Conservation (phyloP, 805 yeast species). For the Starmerella apis region DNA sequence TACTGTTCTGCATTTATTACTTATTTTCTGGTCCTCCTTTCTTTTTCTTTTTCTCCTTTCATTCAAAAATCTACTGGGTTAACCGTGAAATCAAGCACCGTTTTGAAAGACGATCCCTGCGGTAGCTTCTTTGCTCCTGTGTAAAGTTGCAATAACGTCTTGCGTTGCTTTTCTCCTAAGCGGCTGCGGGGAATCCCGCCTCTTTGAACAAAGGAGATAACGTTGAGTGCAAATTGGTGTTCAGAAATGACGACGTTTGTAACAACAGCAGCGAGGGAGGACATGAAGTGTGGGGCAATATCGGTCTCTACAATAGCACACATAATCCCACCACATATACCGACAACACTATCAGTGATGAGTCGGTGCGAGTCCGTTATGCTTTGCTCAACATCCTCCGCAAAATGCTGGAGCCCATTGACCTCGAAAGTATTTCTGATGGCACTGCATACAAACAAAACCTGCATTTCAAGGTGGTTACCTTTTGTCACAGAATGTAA, state of each 20-base stretch:
- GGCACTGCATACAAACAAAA: constrained; percentile 73
- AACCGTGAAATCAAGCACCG: constrained; percentile 19
- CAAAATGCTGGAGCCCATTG: constrained; percentile 84
- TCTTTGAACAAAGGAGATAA: constrained; percentile 64
- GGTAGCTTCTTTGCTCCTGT: constrained; percentile 37
- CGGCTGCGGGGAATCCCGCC: constrained; percentile 60
- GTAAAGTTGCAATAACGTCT: constrained; percentile 51
- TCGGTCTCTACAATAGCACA: constrained; percentile 56
- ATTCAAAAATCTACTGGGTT: constrained; percentile 15
- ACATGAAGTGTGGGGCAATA: constrained; percentile 36
- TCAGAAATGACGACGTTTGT: constrained; percentile 66
- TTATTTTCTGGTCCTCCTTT: no score
- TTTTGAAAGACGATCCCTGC: constrained; percentile 14
- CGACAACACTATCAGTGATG: constrained; percentile 52
- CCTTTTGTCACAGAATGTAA: constrained; percentile 55
- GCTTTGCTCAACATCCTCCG: constrained; percentile 66
- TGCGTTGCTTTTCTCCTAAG: constrained; percentile 67
- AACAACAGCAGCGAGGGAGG: constrained; percentile 73
- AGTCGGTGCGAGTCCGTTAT: constrained; percentile 46
- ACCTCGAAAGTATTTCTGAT: constrained; percentile 83
- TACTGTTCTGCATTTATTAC: no score
- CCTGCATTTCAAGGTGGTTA: constrained; percentile 48
- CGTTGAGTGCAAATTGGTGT: constrained; percentile 74
- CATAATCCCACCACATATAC: constrained; percentile 62
- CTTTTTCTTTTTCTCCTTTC: background rate